phyloP scores from a whole-genome alignment of 345 rosid species.

The Triadica sebifera region DNA sequence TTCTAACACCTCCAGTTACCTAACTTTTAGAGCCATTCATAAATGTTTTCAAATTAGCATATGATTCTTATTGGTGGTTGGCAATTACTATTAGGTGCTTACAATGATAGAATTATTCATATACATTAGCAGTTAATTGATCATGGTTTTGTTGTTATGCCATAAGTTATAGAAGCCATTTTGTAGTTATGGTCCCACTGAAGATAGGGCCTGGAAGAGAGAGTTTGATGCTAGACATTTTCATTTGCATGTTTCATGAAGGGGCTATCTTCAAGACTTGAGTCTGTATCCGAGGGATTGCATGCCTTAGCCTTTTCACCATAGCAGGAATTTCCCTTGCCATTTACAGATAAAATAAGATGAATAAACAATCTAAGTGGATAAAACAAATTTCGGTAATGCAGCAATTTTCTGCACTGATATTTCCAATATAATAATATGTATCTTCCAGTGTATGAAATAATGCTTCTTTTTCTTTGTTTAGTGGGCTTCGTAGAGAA shows the following conservation, averaged over 20 bases:
- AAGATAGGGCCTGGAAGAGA: background rate
- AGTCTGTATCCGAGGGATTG: background rate
- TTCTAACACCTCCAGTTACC: background rate
- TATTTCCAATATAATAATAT: constrained; percentile 4
- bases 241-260: background rate
- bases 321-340: background rate
- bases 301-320: background rate
- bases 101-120: background rate
- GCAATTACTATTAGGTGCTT: background rate
- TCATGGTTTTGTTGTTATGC: background rate
- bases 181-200: background rate
- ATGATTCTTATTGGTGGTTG: background rate
- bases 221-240: background rate
- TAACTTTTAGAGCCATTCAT: background rate
- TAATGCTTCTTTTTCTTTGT: constrained; percentile 14
- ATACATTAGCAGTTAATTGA: background rate
- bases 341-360: background rate
- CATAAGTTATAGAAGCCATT: background rate
- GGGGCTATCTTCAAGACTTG: too few species aligned
- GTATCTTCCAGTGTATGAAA: background rate
- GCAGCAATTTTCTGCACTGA: background rate
- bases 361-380: background rate
- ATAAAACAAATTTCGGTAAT: background rate
- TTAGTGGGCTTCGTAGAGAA: constrained; percentile 89
- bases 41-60: background rate